Conservation (phyloP, 441 rosid species). For the Bocquillonia castaneifolia region DNA sequence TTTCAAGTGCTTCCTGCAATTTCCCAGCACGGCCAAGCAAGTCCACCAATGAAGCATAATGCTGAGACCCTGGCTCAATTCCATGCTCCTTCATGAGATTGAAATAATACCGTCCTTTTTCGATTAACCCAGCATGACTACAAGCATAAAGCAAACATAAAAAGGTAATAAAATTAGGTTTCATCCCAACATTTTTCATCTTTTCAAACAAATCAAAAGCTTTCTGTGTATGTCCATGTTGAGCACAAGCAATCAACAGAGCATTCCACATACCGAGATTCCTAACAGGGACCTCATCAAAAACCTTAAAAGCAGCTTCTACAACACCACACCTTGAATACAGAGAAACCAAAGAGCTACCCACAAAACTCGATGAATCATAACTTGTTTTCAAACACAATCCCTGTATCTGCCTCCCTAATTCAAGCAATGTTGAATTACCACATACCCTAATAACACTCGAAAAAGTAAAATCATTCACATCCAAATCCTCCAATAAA, state of each 20-base stretch:
- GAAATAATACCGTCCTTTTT: conserved; percentile 54
- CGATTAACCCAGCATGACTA: conserved; percentile 70
- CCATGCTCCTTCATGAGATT: conserved; percentile 56
- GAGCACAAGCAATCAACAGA: conserved; percentile 78
- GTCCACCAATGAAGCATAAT: conserved; percentile 78
- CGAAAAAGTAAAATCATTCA: conserved; percentile 81
- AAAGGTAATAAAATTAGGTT: conserved; percentile 81
- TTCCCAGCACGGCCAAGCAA: conserved; percentile 81
- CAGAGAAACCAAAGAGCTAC: conserved; percentile 71
- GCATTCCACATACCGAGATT: conserved; percentile 88
- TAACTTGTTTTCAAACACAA: conserved; percentile 65
- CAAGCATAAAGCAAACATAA: conserved; percentile 70
- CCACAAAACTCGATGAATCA: conserved; percentile 62
- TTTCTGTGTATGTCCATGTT: conserved; percentile 48
- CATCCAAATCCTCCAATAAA: conserved; percentile 44
- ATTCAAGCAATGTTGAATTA: conserved; percentile 56
- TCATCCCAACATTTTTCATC: conserved; percentile 49
- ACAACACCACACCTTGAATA: conserved; percentile 72
- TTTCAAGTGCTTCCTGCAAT: conserved; percentile 54
- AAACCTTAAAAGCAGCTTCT: conserved; percentile 55
- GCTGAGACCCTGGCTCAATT: conserved; percentile 66
- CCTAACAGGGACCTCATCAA: conserved; percentile 42
- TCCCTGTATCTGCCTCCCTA: conserved; percentile 81
- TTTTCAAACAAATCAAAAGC: conserved; percentile 50
- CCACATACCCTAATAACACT: conserved; percentile 71